Conservation (phyloP, 75 land plant genomes). For the Cupressus sempervirens region DNA sequence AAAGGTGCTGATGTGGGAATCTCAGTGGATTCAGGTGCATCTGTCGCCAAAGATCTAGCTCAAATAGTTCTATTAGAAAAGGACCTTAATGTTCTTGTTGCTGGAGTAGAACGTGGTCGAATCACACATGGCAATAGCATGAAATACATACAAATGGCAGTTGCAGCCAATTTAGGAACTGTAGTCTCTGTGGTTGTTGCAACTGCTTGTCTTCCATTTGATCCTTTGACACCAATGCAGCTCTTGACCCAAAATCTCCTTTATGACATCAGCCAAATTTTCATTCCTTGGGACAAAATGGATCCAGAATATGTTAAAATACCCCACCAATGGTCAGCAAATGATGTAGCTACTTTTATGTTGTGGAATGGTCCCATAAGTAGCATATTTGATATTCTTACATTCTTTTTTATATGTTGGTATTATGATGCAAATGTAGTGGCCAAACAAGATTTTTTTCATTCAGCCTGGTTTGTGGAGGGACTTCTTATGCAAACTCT, state of each 20-base stretch:
- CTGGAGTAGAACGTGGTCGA: conserved; percentile 55
- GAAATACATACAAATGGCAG: conserved; percentile 57
- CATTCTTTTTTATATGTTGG: conserved; percentile 38
- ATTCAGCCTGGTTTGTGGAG: conserved; percentile 51
- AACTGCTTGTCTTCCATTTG: conserved; percentile 28
- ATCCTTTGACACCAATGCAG: conserved; percentile 49
- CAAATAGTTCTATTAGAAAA: conserved; percentile 59
- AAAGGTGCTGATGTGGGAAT: conserved; percentile 63
- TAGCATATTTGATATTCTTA: conserved; percentile 31
- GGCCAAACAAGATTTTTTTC: conserved; percentile 20
- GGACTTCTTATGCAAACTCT: conserved; percentile 54
- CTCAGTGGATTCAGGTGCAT: conserved; percentile 52
- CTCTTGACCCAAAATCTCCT: conserved; percentile 50
- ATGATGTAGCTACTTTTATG: conserved; percentile 34
- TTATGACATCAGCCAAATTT: conserved; percentile 43
- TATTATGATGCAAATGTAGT: conserved; percentile 20
- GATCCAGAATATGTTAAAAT: conserved; percentile 40
- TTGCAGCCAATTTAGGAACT: conserved; percentile 40
- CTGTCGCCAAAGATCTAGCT: conserved; percentile 46
- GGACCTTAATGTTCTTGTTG: conserved; percentile 56
- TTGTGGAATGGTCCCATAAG: conserved; percentile 47
- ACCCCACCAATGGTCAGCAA: conserved; percentile 42
- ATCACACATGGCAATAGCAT: conserved; percentile 52
- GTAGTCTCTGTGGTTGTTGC: conserved; percentile 46
- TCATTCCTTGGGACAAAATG: conserved; percentile 64